phyloP scores from a whole-genome alignment of 345 rosid species.

The Eucalyptus paniculata region DNA sequence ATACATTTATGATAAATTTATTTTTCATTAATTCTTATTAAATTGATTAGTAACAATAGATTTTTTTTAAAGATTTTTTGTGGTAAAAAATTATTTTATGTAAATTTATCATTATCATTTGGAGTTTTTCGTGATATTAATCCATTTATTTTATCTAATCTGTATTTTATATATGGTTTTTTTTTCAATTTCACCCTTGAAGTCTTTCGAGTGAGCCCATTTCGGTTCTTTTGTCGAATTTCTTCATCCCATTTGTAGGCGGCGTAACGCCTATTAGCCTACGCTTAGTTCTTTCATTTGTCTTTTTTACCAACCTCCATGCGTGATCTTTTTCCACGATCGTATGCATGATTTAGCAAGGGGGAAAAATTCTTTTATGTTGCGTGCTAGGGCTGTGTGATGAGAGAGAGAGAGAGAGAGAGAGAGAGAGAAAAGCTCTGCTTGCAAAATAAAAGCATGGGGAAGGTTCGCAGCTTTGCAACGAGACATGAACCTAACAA shows the following conservation, averaged over 20 bases:
- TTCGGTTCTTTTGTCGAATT: neutral
- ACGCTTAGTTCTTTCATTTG: neutral
- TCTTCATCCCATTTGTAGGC: neutral
- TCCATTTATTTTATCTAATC: neutral
- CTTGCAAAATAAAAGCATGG: neutral
- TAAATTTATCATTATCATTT: too few species aligned
- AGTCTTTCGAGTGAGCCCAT: neutral
- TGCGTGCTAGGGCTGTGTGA: neutral
- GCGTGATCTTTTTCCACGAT: neutral
- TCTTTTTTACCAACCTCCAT: neutral
- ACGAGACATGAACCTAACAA: neutral
- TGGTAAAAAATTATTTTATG: too few species aligned
- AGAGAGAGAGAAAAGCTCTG: neutral
- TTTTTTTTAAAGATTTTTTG: too few species aligned
- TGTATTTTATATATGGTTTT: neutral
- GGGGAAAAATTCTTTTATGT: neutral
- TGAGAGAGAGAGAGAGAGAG: neutral
- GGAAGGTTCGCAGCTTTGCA: neutral
- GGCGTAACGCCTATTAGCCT: neutral
- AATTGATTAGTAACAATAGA: too few species aligned
- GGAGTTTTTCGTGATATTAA: too few species aligned
- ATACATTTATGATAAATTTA: too few species aligned
- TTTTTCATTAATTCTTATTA: accelerated
- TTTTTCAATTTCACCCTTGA: neutral
- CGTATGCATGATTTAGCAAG: neutral